Percentiles rank a stretch among this genome's conserved stretches.
Evolutionary conservation across 352 stramenopile species (phyloP).

Genomic region (Synura sp.): DNA sequence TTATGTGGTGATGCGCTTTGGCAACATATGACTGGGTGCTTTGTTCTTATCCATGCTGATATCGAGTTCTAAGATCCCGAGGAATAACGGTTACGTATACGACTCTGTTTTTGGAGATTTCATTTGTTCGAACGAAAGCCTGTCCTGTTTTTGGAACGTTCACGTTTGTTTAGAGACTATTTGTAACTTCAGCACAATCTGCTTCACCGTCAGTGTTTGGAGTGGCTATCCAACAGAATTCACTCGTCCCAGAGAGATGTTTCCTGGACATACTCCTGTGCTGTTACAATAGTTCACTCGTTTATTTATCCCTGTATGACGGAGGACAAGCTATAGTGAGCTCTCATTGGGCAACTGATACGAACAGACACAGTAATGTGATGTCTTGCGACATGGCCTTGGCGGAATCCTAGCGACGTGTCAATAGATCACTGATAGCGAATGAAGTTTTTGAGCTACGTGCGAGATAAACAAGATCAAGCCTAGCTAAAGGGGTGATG

Average conservation of each 20-base stretch:
- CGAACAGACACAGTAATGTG: background rate
- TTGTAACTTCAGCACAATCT: conserved; percentile 40
- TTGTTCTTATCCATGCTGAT: conserved; percentile 22
- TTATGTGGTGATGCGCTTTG: conserved; percentile 28
- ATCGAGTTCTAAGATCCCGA: conserved; percentile 17
- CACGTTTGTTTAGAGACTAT: conserved; percentile 28
- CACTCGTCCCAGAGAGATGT: conserved; percentile 35
- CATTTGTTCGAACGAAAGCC: background rate
- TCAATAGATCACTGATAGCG: conserved; percentile 9
- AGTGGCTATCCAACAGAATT: conserved; percentile 24
- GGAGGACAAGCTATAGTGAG: conserved; percentile 19
- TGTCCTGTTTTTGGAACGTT: too few relatives aligned
- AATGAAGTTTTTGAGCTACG: background rate
- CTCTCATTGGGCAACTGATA: background rate
- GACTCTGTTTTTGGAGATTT: conserved; percentile 4
- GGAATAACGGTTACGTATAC: conserved; percentile 13
- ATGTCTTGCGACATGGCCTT: conserved; percentile 21
- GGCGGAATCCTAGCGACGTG: conserved; percentile 31
- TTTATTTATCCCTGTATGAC: background rate
- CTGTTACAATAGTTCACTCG: conserved; percentile 34
- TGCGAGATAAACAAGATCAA: conserved; percentile 12
- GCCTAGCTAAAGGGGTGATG: conserved; percentile 36
- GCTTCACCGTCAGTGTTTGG: conserved; percentile 36
- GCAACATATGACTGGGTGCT: conserved; percentile 28
- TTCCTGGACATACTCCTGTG: too few relatives aligned